Conservation (phyloP, 495 filamentous ascomycete species). For the Daldinia concentrica region DNA sequence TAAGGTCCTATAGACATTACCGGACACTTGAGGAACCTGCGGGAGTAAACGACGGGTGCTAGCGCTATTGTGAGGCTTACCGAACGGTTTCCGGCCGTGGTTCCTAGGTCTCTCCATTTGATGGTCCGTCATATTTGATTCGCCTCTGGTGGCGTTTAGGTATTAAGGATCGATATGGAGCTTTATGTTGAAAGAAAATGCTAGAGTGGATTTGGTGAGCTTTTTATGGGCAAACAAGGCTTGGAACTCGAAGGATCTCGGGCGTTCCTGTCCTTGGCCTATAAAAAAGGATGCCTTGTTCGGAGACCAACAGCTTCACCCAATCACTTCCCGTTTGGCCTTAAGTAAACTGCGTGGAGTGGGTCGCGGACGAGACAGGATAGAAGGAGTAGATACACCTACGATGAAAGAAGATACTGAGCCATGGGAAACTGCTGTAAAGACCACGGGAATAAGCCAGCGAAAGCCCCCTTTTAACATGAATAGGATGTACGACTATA, state of each 20-base stretch:
- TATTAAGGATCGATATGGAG: background rate
- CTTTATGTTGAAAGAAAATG: background rate
- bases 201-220: background rate
- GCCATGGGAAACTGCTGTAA: background rate
- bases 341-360: background rate
- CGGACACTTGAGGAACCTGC: background rate
- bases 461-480: background rate
- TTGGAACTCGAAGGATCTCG: slow-evolving; percentile 9
- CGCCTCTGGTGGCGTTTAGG: background rate
- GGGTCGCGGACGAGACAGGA: background rate
- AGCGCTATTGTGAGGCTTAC: background rate
- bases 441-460: background rate
- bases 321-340: background rate
- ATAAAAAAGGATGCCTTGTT: background rate
- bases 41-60: background rate
- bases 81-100: background rate
- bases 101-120: background rate
- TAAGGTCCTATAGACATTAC: background rate
- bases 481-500: background rate
- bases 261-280: background rate
- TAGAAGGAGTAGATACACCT: background rate
- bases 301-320: background rate
- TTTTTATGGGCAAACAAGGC: slow-evolving; percentile 7
- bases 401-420: background rate
- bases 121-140: background rate